Evolutionary conservation across 2,329 filamentous ascomycete species (phyloP).

Genomic region (Beauveria pseudobassiana): DNA sequence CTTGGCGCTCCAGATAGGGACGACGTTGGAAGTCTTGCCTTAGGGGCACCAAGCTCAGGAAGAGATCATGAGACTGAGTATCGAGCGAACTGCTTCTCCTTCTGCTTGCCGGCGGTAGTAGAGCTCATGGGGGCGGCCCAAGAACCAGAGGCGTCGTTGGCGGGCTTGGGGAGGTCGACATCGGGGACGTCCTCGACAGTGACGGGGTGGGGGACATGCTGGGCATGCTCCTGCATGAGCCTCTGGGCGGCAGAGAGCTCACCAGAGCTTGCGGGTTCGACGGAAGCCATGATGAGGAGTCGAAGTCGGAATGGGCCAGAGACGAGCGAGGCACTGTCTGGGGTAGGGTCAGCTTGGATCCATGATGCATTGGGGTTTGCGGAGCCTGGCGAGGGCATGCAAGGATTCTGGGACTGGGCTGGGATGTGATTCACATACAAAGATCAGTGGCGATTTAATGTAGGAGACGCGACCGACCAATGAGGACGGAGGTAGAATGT

Average conservation of each 20-base stretch:
- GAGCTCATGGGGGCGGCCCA: constrained; percentile 45
- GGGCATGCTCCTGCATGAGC: constrained; percentile 56
- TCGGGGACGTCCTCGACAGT: constrained; percentile 77
- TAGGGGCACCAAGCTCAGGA: constrained; percentile 73
- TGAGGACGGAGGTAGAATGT: not conserved
- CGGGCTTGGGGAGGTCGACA: constrained; percentile 62
- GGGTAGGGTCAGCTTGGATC: not conserved
- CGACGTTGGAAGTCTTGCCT: constrained; percentile 59
- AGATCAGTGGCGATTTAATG: not conserved
- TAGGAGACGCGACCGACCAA: not conserved
- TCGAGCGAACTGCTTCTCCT: constrained; percentile 54
- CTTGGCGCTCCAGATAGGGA: constrained; percentile 73
- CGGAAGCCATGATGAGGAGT: constrained; percentile 34
- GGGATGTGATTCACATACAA: not conserved
- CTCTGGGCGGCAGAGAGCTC: constrained; percentile 51
- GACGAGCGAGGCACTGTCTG: not conserved
- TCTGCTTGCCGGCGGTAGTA: constrained; percentile 64
- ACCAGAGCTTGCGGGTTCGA: constrained; percentile 20
- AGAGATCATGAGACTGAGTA: constrained; percentile 81
- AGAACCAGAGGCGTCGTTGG: constrained; percentile 35
- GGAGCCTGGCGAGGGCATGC: not conserved
- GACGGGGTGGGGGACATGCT: constrained; percentile 43
- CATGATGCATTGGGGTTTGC: not conserved
- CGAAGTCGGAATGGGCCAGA: constrained; percentile 12
- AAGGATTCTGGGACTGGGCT: not conserved